phyloP scores from a whole-genome alignment of 2,329 filamentous ascomycete species.

The Fusarium sp. region DNA sequence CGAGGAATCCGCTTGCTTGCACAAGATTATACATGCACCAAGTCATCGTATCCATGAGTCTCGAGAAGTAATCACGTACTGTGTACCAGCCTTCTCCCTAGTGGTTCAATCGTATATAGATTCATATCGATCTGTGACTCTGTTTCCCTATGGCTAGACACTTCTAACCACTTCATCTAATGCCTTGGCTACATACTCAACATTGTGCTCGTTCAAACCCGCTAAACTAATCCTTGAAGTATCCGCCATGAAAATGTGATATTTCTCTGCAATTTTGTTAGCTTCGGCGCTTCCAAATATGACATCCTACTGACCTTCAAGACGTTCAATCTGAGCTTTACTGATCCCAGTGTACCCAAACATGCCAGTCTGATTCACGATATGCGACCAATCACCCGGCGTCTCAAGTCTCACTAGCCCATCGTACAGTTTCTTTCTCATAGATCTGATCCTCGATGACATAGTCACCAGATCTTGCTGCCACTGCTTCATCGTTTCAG shows the following conservation, averaged over 20 bases:
- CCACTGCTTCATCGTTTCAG: constrained; percentile 50
- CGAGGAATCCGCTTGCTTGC: background rate
- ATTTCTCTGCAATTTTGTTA: constrained; percentile 42
- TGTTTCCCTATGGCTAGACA: background rate
- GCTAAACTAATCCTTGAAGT: constrained; percentile 56
- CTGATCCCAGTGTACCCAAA: constrained; percentile 61
- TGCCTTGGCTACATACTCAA: constrained; percentile 39
- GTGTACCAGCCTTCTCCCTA: background rate
- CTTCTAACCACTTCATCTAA: constrained; percentile 34
- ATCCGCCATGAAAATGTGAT: constrained; percentile 56
- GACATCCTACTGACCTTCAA: constrained; percentile 44
- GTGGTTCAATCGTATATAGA: background rate
- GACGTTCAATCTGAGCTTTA: constrained; percentile 57
- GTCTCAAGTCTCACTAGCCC: constrained; percentile 49
- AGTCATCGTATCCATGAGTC: background rate
- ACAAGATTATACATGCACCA: rapidly evolving
- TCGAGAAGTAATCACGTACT: background rate
- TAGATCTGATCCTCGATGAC: constrained; percentile 51
- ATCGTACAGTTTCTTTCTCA: constrained; percentile 52
- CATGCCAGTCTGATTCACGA: constrained; percentile 55
- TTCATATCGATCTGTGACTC: background rate
- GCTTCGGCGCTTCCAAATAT: rapidly evolving
- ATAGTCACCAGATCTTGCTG: constrained; percentile 52
- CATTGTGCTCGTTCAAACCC: constrained; percentile 53
- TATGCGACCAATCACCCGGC: constrained; percentile 54